Evolutionary conservation across 2,329 filamentous ascomycete genomes (phyloP).

Genomic region (Fonsecaea monophora): DNA sequence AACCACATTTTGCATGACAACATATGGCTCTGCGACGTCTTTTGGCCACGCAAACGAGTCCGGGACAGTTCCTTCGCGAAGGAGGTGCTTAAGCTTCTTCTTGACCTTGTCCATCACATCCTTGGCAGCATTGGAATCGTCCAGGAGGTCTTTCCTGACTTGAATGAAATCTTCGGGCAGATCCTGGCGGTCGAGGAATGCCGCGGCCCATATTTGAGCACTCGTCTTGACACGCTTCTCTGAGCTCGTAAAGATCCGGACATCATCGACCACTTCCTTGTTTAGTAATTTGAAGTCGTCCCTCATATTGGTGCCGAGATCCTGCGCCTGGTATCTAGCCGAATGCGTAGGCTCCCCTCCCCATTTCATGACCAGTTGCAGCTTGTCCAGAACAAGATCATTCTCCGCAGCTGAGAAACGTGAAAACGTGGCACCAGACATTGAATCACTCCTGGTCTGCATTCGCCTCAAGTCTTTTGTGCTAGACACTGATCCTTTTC

Average conservation of each 20-base stretch:
- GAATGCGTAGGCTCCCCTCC: slow-evolving; percentile 97
- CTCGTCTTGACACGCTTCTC: slow-evolving; percentile 93
- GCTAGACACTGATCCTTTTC: slow-evolving; percentile 19
- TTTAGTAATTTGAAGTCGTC: slow-evolving; percentile 95
- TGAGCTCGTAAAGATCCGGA: slow-evolving; percentile 93
- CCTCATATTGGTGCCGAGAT: slow-evolving; percentile 92
- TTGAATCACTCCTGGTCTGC: slow-evolving; percentile 76
- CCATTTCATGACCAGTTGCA: slow-evolving; percentile 99
- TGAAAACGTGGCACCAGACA: slow-evolving; percentile 89
- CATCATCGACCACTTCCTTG: slow-evolving; percentile 86
- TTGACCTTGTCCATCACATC: slow-evolving; percentile 99
- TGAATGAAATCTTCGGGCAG: slow-evolving; percentile 84
- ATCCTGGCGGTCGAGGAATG: slow-evolving; percentile 87
- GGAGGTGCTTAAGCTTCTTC: slow-evolving; percentile 93
- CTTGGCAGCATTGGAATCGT: slow-evolving; percentile 97
- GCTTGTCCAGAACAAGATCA: slow-evolving; percentile 89
- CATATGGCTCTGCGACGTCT: slow-evolving; percentile 90
- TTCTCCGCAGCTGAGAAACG: slow-evolving; percentile 93
- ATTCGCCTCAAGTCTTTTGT: slow-evolving; percentile 51
- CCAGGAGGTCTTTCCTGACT: slow-evolving; percentile 90
- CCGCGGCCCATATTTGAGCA: slow-evolving; percentile 89
- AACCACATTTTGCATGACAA: slow-evolving; percentile 89
- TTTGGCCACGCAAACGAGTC: slow-evolving; percentile 97
- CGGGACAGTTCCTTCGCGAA: slow-evolving; percentile 91
- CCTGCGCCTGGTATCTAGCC: slow-evolving; percentile 92